Conservation (phyloP, 768 basidiomycete genomes). For the Leccinum imitatum region DNA sequence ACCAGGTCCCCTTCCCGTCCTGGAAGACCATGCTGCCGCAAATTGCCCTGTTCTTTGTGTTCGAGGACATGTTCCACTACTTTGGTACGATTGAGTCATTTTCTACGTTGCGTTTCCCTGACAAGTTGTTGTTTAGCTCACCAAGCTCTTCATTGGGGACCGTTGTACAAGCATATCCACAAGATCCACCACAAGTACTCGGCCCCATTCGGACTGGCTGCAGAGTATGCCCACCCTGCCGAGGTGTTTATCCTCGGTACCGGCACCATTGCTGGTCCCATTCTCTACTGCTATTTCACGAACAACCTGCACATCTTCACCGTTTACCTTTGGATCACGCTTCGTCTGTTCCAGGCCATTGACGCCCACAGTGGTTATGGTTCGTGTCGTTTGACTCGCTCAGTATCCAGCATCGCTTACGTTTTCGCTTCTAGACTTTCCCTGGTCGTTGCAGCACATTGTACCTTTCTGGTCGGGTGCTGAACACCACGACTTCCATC, state of each 20-base stretch:
- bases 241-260: constrained; percentile 94
- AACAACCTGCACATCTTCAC: constrained; percentile 82
- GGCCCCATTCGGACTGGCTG: constrained; percentile 95
- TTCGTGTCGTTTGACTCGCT: constrained; percentile 34
- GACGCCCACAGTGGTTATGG: constrained; percentile 98
- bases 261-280: constrained; percentile 86
- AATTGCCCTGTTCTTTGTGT: constrained; percentile 86
- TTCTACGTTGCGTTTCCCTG: neutral
- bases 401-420: neutral
- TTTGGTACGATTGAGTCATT: constrained; percentile 47
- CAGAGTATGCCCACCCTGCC: constrained; percentile 96
- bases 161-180: constrained; percentile 90
- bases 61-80: constrained; percentile 96
- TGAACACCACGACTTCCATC: constrained; percentile 98
- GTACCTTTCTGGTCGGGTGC: constrained; percentile 97
- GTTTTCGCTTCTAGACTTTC: constrained; percentile 65
- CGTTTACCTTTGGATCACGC: constrained; percentile 90
- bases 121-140: constrained; percentile 55
- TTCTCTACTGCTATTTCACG: constrained; percentile 80
- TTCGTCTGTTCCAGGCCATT: constrained; percentile 94
- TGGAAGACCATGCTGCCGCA: constrained; percentile 70
- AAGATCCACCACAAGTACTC: constrained; percentile 98
- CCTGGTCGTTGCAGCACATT: constrained; percentile 92
- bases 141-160: constrained; percentile 81
- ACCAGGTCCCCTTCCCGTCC: constrained; percentile 89